Evolutionary conservation across 2,329 filamentous ascomycete species (phyloP), one percentile per base, ranked within the genome.

Genomic region (Penicillium sp.): DNA sequence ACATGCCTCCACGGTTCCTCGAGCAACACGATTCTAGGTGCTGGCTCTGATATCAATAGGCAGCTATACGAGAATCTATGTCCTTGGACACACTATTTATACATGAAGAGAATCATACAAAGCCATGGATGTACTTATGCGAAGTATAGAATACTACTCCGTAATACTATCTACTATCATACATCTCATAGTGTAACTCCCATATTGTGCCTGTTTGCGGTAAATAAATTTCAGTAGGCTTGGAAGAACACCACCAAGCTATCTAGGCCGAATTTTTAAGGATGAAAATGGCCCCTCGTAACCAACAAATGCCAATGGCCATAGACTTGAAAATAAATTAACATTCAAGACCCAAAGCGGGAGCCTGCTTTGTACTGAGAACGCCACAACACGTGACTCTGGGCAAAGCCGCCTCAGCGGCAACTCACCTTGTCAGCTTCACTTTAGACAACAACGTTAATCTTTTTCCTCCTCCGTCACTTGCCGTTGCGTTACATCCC

Each of bases 331-430:
- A 55, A 42, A 21, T 35, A 43, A 43, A 23, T 15, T 23, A 23
- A 27, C 37, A 25, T 29, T 8, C 23, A 25, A 47, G 13, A 25
- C 15, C 31, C 6, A 25, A 48, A 43, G 19, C 31, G 45, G 51
- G 21, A n/a, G 56, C 50, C 56, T 17, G 7, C 43, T 55, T 54
- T 45, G 40, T 48, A 53, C 61, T 62, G 60, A 61, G 57, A 58
- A 55, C 62, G 64, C 64, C 64, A 65, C 59, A 50, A 19, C 65
- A 67, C 65, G 65, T 67, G 65, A 66, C 56, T 43, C 48, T 48
- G 41, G 37, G 40, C 52, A 37, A 61, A 23, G 37, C 57, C 63
- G 62, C 60, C 62, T 62, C 61, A 63, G 62, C 58, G 62, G 63
- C 62, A 62, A 62, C 59, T 60, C 62, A 62, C 60, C 59, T 60